Conservation (phyloP, 2,329 filamentous ascomycete species). For the Trichophyton simii region DNA sequence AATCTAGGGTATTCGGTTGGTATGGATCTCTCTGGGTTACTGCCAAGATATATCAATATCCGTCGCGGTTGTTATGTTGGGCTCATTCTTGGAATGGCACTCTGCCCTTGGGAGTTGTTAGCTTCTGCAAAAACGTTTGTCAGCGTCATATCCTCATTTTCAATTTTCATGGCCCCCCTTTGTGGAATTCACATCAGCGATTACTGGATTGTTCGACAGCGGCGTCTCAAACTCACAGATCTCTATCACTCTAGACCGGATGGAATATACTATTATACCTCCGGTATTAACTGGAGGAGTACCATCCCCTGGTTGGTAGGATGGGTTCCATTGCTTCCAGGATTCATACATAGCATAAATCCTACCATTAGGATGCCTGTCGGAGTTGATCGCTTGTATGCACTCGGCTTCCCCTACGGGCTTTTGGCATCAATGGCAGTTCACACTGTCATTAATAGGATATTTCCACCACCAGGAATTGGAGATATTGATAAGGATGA, state of each 20-base stretch:
- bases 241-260: constrained; percentile 29
- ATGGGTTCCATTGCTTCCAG: constrained; percentile 20
- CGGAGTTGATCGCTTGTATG: constrained; percentile 30
- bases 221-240: constrained; percentile 32
- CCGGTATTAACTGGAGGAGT: constrained; percentile 36
- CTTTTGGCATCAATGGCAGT: constrained; percentile 14
- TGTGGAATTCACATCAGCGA: constrained; percentile 23
- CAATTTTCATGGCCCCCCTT: constrained; percentile 37
- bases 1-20: constrained; percentile 30
- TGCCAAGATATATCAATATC: constrained; percentile 45
- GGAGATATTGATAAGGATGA: background rate
- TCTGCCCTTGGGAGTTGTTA: constrained; percentile 41
- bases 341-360: constrained; percentile 24
- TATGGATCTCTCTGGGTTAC: constrained; percentile 44
- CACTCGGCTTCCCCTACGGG: constrained; percentile 31
- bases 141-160: constrained; percentile 34
- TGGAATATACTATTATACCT: constrained; percentile 32
- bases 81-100: constrained; percentile 10
- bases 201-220: constrained; percentile 25
- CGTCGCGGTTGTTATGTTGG: constrained; percentile 40
- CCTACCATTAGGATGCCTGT: constrained; percentile 10
- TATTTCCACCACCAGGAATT: background rate
- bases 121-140: constrained; percentile 37
- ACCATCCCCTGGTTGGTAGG: constrained; percentile 17
- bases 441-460: background rate